phyloP scores from a whole-genome alignment of 78 protist species.

The Speleostelium caveatum region DNA sequence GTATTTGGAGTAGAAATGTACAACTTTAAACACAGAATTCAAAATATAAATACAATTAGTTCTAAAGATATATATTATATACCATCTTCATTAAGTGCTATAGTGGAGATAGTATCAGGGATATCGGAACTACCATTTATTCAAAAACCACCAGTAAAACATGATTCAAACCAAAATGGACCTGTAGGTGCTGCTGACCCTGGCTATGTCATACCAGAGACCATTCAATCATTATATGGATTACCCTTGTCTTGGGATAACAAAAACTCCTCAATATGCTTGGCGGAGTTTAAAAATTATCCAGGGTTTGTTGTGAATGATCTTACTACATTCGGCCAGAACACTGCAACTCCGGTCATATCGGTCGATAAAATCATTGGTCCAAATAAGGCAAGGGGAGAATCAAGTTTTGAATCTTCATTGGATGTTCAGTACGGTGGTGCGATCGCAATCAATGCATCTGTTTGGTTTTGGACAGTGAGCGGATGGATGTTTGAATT shows the following conservation, averaged over 20 bases:
- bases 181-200: conserved; percentile 7
- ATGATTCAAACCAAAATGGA: too few relatives aligned
- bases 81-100: background rate
- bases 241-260: conserved; percentile 37
- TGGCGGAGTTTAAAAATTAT: conserved; percentile 60
- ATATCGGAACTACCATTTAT: conserved; percentile 55
- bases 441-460: background rate
- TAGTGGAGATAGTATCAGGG: conserved; percentile 39
- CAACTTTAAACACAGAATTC: conserved; percentile 21
- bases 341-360: conserved; percentile 36
- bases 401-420: background rate
- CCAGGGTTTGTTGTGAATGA: conserved; percentile 33
- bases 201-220: conserved; percentile 39
- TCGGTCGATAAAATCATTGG: conserved; percentile 19
- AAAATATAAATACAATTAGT: background rate
- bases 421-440: conserved; percentile 23
- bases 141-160: background rate
- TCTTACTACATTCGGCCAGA: conserved; percentile 15
- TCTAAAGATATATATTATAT: background rate
- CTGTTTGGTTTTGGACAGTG: conserved; percentile 17
- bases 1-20: conserved; percentile 24
- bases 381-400: background rate
- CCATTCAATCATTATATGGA: conserved; percentile 26
- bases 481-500: conserved; percentile 4
- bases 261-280: conserved; percentile 19